phyloP scores from a whole-genome alignment of 2,329 filamentous ascomycete genomes.

The Didymellaceae sp. region DNA sequence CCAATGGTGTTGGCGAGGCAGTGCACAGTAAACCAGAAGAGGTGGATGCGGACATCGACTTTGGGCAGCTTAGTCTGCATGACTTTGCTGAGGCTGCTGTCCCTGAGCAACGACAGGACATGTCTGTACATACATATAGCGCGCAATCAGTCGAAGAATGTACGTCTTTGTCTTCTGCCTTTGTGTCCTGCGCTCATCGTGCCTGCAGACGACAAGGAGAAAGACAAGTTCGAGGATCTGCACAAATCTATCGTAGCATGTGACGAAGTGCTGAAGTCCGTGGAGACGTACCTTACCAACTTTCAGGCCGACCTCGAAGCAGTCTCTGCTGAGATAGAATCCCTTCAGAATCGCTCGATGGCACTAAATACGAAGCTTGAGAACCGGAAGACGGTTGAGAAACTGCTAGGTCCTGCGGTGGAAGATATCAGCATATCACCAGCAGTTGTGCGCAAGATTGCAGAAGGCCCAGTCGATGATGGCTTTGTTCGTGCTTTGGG shows the following conservation, averaged over 20 bases:
- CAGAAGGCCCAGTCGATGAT: constrained; percentile 88
- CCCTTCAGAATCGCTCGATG: constrained; percentile 83
- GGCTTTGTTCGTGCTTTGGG: constrained; percentile 82
- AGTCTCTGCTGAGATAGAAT: constrained; percentile 95
- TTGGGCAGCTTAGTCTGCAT: constrained; percentile 76
- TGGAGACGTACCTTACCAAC: constrained; percentile 88
- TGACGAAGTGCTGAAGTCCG: constrained; percentile 90
- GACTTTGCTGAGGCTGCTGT: constrained; percentile 64
- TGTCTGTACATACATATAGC: constrained; percentile 57
- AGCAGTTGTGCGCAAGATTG: constrained; percentile 80
- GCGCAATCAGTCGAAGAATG: constrained; percentile 74
- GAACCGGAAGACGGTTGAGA: constrained; percentile 89
- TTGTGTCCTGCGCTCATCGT: constrained; percentile 35
- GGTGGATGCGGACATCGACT: constrained; percentile 74
- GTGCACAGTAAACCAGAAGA: constrained; percentile 53
- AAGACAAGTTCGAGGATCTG: constrained; percentile 84
- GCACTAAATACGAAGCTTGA: constrained; percentile 84
- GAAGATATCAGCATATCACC: constrained; percentile 92
- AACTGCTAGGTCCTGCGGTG: constrained; percentile 82
- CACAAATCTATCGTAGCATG: constrained; percentile 88
- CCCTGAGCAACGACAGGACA: constrained; percentile 38
- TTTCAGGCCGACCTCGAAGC: constrained; percentile 92
- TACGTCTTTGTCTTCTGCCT: constrained; percentile 55
- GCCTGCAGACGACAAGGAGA: constrained; percentile 74
- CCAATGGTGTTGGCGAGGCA: constrained; percentile 21